Evolutionary conservation across 2,329 filamentous ascomycete genomes (phyloP).

Genomic region (Xylariaceae sp.): DNA sequence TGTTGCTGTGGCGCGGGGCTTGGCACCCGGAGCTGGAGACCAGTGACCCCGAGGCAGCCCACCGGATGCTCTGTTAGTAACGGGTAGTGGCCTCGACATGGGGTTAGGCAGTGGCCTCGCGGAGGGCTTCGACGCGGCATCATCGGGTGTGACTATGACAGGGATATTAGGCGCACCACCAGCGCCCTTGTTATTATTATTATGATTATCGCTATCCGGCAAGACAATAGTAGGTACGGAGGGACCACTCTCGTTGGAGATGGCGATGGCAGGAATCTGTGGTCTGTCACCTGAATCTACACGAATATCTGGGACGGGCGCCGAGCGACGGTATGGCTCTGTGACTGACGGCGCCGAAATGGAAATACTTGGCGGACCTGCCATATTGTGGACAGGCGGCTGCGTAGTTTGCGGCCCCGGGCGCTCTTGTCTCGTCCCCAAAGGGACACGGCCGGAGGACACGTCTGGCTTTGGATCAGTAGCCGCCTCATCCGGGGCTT

Average conservation of each 20-base stretch:
- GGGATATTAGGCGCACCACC: constrained; percentile 30
- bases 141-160: constrained; percentile 44
- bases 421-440: constrained; percentile 31
- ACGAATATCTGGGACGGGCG: constrained; percentile 41
- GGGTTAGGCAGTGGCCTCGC: constrained; percentile 47
- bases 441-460: constrained; percentile 31
- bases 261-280: constrained; percentile 49
- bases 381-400: constrained; percentile 46
- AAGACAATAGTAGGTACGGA: constrained; percentile 39
- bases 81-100: constrained; percentile 29
- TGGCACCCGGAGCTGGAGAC: constrained; percentile 49
- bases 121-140: constrained; percentile 32
- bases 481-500: constrained; percentile 63
- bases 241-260: constrained; percentile 37
- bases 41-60: constrained; percentile 50
- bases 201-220: constrained; percentile 29
- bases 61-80: constrained; percentile 34
- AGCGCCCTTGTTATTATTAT: constrained; percentile 3
- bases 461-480: constrained; percentile 64
- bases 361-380: constrained; percentile 46
- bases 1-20: constrained; percentile 56
- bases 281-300: constrained; percentile 39
- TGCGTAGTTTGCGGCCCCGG: constrained; percentile 29
- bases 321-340: constrained; percentile 35
- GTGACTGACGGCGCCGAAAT: constrained; percentile 30